These are phyloP conservation scores for Geranomyces variabilis DNA, from an alignment of 192 early-diverging fungal genomes.

Conservation along the genomic window DNA sequence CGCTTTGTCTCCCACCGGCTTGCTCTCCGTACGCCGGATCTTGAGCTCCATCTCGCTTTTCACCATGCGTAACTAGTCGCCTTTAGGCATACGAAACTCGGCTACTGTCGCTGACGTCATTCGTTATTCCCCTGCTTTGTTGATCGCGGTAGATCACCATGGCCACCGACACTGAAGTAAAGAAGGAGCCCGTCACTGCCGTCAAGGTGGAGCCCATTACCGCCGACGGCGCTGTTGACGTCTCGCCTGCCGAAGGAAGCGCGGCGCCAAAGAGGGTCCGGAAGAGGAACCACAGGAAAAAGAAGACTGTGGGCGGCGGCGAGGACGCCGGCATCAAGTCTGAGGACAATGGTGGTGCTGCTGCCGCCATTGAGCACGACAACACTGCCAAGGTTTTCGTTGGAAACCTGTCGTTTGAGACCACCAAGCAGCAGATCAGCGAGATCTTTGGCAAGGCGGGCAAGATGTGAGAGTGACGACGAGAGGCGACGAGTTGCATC, in stretches of 20 bases:
- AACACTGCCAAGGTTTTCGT: constrained; percentile 85
- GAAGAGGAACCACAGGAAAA: constrained; percentile 17
- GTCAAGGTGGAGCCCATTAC: constrained; percentile 5
- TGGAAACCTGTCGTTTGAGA: constrained; percentile 90
- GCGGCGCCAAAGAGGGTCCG: constrained; percentile 10
- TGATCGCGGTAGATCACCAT: constrained; percentile 7
- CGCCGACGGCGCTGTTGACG: constrained; percentile 12
- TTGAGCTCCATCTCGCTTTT: not conserved
- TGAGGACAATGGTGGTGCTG: not conserved
- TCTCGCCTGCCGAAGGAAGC: not conserved
- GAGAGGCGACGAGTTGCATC: too few species aligned
- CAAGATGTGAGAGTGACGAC: constrained; percentile 68
- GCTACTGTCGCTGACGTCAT: not conserved
- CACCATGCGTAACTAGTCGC: too few species aligned
- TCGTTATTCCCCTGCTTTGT: not conserved
- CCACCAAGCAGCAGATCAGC: constrained; percentile 77
- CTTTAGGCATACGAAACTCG: too few species aligned
- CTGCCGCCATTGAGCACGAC: constrained; percentile 24
- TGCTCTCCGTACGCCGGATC: not conserved
- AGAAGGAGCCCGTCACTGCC: constrained; percentile 12
- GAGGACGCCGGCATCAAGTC: constrained; percentile 11
- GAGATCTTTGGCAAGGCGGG: constrained; percentile 74
- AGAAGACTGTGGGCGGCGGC: constrained; percentile 4
- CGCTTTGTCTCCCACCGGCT: not conserved
- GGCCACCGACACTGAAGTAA: constrained; percentile 19